These are phyloP conservation scores for Zygosaccharomyces pseudobailii DNA, from an alignment of 1,139 yeast genomes.

Conservation along the genomic window DNA sequence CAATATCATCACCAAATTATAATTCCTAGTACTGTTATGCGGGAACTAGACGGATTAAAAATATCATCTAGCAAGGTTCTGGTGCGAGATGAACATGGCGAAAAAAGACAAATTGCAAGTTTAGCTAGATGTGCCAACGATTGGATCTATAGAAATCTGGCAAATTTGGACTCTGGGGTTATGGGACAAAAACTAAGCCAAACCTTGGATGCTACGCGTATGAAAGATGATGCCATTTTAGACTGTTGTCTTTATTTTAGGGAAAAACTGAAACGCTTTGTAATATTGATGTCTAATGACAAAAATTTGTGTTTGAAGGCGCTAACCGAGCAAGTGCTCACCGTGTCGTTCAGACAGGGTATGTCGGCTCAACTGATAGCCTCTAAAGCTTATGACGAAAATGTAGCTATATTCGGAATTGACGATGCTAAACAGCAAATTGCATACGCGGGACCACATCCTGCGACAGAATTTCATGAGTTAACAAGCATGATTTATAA, in stretches of 20 bases:
- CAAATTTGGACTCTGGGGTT: constrained; percentile 46
- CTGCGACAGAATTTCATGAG: constrained; percentile 3
- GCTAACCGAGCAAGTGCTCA: constrained; percentile 57
- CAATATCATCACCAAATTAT: constrained; percentile 49
- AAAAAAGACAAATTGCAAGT: constrained; percentile 30
- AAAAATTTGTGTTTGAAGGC: constrained; percentile 79
- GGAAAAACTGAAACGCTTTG: constrained; percentile 42
- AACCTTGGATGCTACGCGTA: constrained; percentile 39
- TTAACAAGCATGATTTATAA: constrained; percentile 24
- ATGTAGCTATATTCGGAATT: constrained; percentile 26
- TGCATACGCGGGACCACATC: not conserved
- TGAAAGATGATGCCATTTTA: constrained; percentile 75
- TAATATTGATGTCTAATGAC: constrained; percentile 72
- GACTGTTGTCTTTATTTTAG: constrained; percentile 76
- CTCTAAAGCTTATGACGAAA: constrained; percentile 44
- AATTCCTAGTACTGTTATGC: constrained; percentile 64
- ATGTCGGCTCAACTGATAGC: constrained; percentile 64
- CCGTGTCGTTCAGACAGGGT: constrained; percentile 57
- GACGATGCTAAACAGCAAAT: not conserved
- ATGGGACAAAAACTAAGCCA: constrained; percentile 64
- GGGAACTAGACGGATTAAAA: constrained; percentile 79
- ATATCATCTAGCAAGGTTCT: constrained; percentile 31
- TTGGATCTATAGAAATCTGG: constrained; percentile 69
- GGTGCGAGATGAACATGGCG: constrained; percentile 17
- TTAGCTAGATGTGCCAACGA: constrained; percentile 71